Percentiles rank a stretch among this genome's conserved stretches.
Conservation (phyloP, 352 stramenopile genomes). For the Phytopythium cucurbitacearum region DNA sequence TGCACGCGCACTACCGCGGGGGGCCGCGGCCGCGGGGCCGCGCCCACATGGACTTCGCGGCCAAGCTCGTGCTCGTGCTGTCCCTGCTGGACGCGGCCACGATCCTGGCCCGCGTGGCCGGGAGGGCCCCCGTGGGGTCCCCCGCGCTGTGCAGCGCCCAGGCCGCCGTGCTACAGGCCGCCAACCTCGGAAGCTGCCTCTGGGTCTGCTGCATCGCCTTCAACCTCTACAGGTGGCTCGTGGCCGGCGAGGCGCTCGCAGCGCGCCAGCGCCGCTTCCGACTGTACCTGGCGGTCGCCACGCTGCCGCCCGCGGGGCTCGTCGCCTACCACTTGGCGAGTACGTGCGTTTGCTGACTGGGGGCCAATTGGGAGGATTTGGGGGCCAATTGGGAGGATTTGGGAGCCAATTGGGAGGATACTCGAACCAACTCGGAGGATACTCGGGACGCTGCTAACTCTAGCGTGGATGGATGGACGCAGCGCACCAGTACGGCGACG, state of each 20-base stretch:
- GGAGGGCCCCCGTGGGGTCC: constrained; percentile 39
- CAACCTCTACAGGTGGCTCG: constrained; percentile 81
- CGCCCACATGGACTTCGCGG: constrained; percentile 55
- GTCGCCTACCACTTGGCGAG: constrained; percentile 55
- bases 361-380: neutral
- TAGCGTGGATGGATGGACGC: constrained; percentile 2
- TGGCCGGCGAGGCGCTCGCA: constrained; percentile 61
- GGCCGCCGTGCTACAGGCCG: constrained; percentile 48
- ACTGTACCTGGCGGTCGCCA: constrained; percentile 46
- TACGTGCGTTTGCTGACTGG: too few relatives aligned
- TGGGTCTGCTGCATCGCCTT: constrained; percentile 80
- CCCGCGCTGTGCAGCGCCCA: constrained; percentile 46
- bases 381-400: neutral
- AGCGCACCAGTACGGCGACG: constrained; percentile 65
- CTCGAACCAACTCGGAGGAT: neutral
- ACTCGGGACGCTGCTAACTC: neutral
- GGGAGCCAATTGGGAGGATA: neutral
- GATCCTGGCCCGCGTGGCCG: constrained; percentile 48
- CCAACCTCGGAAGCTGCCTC: constrained; percentile 50
- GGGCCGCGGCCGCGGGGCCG: constrained; percentile 9
- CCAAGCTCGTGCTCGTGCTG: constrained; percentile 64
- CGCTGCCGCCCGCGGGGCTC: constrained; percentile 44
- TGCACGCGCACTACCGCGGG: constrained; percentile 35
- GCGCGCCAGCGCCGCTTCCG: constrained; percentile 53
- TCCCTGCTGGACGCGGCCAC: constrained; percentile 64